Percentiles rank a stretch among this genome's conserved stretches.
Conservation (phyloP, 345 rosid species). For the Carallia brachiata region DNA sequence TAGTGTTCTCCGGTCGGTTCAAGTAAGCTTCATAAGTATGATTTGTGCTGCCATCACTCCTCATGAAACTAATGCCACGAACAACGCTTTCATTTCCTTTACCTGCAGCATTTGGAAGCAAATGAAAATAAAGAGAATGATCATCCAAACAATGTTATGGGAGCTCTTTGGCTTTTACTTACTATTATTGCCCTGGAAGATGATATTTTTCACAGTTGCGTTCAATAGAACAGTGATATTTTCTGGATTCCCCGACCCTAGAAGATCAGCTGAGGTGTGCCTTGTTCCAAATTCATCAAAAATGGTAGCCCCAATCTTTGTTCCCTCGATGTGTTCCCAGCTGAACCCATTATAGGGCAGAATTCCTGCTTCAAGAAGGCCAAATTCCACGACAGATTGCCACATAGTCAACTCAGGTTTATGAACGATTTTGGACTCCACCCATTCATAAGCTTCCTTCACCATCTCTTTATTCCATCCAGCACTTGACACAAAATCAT, state of each 20-base stretch:
- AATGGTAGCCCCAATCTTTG: conserved; percentile 66
- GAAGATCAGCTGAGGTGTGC: conserved; percentile 65
- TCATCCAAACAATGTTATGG: background rate
- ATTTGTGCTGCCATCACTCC: conserved; percentile 44
- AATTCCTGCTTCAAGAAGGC: conserved; percentile 61
- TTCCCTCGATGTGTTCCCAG: conserved; percentile 58
- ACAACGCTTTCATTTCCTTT: conserved; percentile 37
- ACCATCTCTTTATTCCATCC: conserved; percentile 53
- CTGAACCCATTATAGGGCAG: conserved; percentile 51
- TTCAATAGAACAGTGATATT: conserved; percentile 47
- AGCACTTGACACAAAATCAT: conserved; percentile 36
- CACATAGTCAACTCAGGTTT: conserved; percentile 50
- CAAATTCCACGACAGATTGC: conserved; percentile 53
- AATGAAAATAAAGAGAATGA: background rate
- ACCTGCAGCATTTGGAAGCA: conserved; percentile 28
- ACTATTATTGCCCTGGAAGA: conserved; percentile 37
- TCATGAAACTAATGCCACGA: conserved; percentile 55
- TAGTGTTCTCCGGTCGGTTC: conserved; percentile 28
- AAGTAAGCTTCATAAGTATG: conserved; percentile 51
- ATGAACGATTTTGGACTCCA: conserved; percentile 55
- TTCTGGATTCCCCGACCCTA: conserved; percentile 39
- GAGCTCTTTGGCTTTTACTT: background rate
- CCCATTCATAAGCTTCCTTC: conserved; percentile 55
- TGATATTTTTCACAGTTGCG: conserved; percentile 48
- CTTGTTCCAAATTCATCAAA: conserved; percentile 57